Evolutionary conservation across 495 filamentous ascomycete species (phyloP), one percentile per base, ranked within the genome.

Genomic region (Corynascus novoguineensis): DNA sequence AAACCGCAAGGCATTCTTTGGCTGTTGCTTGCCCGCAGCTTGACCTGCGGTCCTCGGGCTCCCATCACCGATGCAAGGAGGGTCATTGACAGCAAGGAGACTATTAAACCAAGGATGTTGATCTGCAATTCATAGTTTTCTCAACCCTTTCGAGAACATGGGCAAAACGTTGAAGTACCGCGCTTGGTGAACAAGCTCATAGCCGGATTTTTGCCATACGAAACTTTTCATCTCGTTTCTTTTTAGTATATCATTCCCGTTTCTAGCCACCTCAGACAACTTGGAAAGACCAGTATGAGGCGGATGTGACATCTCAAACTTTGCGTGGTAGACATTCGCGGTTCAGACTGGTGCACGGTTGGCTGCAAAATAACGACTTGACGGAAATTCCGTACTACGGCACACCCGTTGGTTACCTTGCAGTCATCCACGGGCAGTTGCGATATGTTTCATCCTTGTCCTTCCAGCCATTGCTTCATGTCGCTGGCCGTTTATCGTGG

Each of bases 361-460:
- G n/a, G n/a, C n/a, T n/a, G n/a, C n/a, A n/a, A n/a, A n/a, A n/a
- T n/a, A n/a, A n/a, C n/a, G n/a, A n/a, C n/a, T n/a, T n/a, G n/a
- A n/a, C n/a, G 37, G 12, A 40, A 40, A 22, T 5, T 24, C 4
- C 7, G 45, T 35, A 31, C 25, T 1, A 28, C 47, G 17, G 5
- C 29, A 32, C 17, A 12, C 5, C 27, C n/a, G 37, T 32, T 44
- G 25, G 50, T 44, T 53, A 53, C 50, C 25, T 53, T 42, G 46
- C 34, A 35, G 47, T 32, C 51, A 59, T 59, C 60, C 52, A 34
- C 41, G 44, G n/a, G 44, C 60, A 48, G 60, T 51, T 48, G 27
- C 53, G 44, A 41, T 53, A 59, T 62, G 57, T 53, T 59, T 48
- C 56, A 21, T 53, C 40, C 29, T n/a, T 50, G 31, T 1, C 29